A percentile compares a stretch with the other conserved stretches of the same genome.
These are phyloP conservation scores for Aspergillus carbonarius DNA, from an alignment of 2,329 filamentous ascomycete species.

Conservation along the genomic window DNA sequence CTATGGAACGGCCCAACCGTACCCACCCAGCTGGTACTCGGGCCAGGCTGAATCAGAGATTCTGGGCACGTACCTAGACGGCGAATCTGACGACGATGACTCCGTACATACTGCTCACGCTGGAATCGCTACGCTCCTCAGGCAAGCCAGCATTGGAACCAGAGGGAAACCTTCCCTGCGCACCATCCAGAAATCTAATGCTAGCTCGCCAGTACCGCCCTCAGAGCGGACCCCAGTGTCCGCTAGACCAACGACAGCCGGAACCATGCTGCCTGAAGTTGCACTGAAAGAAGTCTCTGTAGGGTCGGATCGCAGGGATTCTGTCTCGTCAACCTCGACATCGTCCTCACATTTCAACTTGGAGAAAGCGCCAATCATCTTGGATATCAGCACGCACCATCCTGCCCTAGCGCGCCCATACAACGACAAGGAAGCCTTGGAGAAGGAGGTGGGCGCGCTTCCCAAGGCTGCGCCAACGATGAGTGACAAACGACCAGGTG, in stretches of 20 bases:
- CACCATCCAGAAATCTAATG: constrained; percentile 36
- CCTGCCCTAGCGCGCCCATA: constrained; percentile 6
- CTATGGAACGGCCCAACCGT: constrained; percentile 68
- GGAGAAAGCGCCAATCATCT: constrained; percentile 35
- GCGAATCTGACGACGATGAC: constrained; percentile 27
- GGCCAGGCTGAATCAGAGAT: constrained; percentile 49
- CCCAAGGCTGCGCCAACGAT: constrained; percentile 34
- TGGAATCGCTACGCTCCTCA: constrained; percentile 32
- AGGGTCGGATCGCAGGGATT: constrained; percentile 17
- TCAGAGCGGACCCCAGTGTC: constrained; percentile 9
- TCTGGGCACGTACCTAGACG: constrained; percentile 38
- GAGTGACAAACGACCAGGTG: constrained; percentile 41
- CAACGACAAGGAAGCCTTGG: constrained; percentile 19
- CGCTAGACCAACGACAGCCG: constrained; percentile 7
- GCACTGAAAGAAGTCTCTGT: constrained; percentile 16
- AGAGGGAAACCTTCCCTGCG: constrained; percentile 43
- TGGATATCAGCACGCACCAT: constrained; percentile 13
- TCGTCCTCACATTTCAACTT: constrained; percentile 25
- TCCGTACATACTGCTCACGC: constrained; percentile 16
- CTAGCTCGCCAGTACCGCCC: constrained; percentile 20
- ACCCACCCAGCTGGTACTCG: constrained; percentile 66
- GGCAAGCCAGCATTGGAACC: constrained; percentile 46
- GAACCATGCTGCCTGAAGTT: not conserved
- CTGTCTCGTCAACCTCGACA: constrained; percentile 24
- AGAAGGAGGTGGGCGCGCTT: constrained; percentile 27